Base-by-base conservation (phyloP, 345 rosid genomes). In the Lenwebbia sp. region DNA sequence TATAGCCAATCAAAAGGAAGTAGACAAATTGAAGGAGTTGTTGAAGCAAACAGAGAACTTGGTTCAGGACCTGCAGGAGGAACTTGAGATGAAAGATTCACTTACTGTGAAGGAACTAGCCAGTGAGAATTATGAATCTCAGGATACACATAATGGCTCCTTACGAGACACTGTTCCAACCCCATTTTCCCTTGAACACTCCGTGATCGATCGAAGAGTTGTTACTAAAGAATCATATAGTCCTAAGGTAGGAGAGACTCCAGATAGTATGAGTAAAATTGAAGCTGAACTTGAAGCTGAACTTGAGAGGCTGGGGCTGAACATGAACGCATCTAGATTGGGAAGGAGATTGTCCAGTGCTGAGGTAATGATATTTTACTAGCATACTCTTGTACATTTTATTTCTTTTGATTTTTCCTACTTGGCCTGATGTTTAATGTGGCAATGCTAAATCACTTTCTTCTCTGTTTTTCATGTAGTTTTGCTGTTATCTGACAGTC, bases 261-360 rank as follows among this genome's bases (percentile, higher is more conserved):
- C 89, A 26, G 95, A 92, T 83, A 90, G 92, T 86, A 91, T 92
- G 91, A 92, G 98, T 86, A 92, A 92, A 86, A 95, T 96, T 86
- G 99, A 96, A 92, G 98, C 98, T 33, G 99, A 96, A 91, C 96
- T 97, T 89, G 97, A 95, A 94, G 98, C 98, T 89, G 99, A 96
- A 92, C 97, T 96, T 41, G 94, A 93, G 91, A 95, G 94, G 92
- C 91, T 96, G 95, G 98, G 96, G 30, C 92, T 95, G 55, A 92
- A 93, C 89, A 91, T 95, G 86, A 90, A 89, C 83, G 58, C 88
- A 26, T 86, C 95, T 83, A 90, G 88, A 86, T 54, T 85, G 82
- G 96, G 89, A 86, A 86, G 89, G 84, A 88, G 86, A 88, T 87
- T 90, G 81, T 89, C 92, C n/a, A 92, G 85, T 87, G 85, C 90